phyloP scores from a whole-genome alignment of 805 yeast genomes.

The Pichia paraexigua region DNA sequence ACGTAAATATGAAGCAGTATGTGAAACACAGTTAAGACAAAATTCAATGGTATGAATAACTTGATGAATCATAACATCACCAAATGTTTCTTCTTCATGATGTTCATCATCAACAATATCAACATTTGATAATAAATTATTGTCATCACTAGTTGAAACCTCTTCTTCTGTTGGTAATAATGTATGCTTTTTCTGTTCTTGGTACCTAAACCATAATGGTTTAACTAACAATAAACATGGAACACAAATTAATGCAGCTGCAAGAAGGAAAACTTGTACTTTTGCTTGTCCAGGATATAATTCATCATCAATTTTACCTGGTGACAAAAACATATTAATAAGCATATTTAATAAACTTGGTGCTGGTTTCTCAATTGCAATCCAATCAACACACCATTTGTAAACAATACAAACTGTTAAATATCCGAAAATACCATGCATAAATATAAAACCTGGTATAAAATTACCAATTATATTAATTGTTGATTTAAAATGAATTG shows the following conservation, averaged over 20 bases:
- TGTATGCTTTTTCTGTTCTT: slow-evolving; percentile 41
- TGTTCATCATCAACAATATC: slow-evolving; percentile 44
- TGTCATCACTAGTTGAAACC: slow-evolving; percentile 19
- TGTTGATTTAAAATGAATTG: slow-evolving; percentile 53
- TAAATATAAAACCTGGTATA: slow-evolving; percentile 85
- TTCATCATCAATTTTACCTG: slow-evolving; percentile 78
- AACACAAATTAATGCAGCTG: slow-evolving; percentile 79
- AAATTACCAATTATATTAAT: slow-evolving; percentile 90
- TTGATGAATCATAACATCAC: slow-evolving; percentile 94
- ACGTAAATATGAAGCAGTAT: slow-evolving; percentile 93
- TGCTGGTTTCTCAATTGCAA: slow-evolving; percentile 63
- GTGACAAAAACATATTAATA: slow-evolving; percentile 90
- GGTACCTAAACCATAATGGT: slow-evolving; percentile 49
- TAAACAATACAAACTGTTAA: slow-evolving; percentile 76
- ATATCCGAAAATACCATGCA: slow-evolving; percentile 96
- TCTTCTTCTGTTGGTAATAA: slow-evolving; percentile 28
- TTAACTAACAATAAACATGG: slow-evolving; percentile 86
- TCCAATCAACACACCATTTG: slow-evolving; percentile 95
- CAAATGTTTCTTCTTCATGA: slow-evolving; percentile 60
- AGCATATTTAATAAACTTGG: slow-evolving; percentile 93
- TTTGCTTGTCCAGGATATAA: slow-evolving; percentile 72
- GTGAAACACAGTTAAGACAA: slow-evolving; percentile 95
- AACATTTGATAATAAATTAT: slow-evolving; percentile 27
- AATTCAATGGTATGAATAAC: slow-evolving; percentile 97
- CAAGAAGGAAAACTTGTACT: slow-evolving; percentile 63